Evolutionary conservation across 257 asterid species (phyloP).

Genomic region (Gentiana dahurica): DNA sequence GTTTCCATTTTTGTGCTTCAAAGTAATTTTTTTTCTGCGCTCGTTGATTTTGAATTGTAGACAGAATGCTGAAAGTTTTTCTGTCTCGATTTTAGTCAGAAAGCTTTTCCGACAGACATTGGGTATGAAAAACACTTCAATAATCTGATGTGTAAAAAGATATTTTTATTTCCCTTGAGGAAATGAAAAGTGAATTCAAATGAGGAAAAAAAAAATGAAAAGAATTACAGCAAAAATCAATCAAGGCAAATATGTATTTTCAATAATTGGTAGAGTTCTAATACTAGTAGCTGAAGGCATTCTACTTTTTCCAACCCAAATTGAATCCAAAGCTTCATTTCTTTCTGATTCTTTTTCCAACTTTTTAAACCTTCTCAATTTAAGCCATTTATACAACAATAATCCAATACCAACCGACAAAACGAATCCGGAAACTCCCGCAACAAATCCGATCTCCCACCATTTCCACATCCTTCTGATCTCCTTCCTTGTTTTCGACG

Average conservation of each 20-base stretch:
- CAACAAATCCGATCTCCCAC: slow-evolving; percentile 55
- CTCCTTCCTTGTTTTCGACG: slow-evolving; percentile 13
- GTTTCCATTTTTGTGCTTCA: no score
- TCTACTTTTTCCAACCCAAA: slow-evolving; percentile 74
- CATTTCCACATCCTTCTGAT: slow-evolving; percentile 19
- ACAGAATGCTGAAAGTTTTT: no score
- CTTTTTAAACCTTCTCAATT: slow-evolving; percentile 20
- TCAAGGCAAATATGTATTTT: slow-evolving; percentile 47
- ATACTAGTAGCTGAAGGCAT: slow-evolving; percentile 71
- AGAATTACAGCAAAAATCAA: no score
- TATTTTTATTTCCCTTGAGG: no score
- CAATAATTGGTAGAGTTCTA: slow-evolving; percentile 81
- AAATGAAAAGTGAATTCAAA: no score
- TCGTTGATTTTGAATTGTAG: no score
- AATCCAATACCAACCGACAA: slow-evolving; percentile 20
- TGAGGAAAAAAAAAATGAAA: no score
- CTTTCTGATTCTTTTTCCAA: slow-evolving; percentile 61
- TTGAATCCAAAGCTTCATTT: slow-evolving; percentile 45
- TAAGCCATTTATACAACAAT: slow-evolving; percentile 15
- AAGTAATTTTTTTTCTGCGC: no score
- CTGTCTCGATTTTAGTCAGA: no score
- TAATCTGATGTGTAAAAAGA: no score
- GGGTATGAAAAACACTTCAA: no score
- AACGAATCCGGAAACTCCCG: slow-evolving; percentile 33
- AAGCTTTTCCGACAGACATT: no score